Conservation (phyloP, 83 land plant species). For the Picea engelmannii region DNA sequence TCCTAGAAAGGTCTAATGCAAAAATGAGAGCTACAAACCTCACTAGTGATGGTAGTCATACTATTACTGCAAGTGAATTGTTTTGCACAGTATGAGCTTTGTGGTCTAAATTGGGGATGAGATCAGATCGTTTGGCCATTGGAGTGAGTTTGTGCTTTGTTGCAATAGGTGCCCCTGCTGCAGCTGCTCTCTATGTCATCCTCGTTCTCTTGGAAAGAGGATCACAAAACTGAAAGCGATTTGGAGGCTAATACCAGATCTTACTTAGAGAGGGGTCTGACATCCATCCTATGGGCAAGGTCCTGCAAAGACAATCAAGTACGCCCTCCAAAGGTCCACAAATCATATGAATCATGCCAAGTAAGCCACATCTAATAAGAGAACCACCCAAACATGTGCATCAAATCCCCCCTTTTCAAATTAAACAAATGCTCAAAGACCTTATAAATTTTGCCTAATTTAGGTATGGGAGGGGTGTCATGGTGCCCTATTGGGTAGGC, state of each 20-base stretch:
- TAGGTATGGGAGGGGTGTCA: too few species aligned
- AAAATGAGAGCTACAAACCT: slow-evolving; percentile 79
- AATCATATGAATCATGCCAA: too few species aligned
- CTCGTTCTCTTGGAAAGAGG: slow-evolving; percentile 80
- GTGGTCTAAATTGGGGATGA: slow-evolving; percentile 86
- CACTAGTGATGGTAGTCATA: slow-evolving; percentile 79
- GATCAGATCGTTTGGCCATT: slow-evolving; percentile 66
- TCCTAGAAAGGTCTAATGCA: slow-evolving; percentile 58
- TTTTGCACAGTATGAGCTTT: slow-evolving; percentile 81
- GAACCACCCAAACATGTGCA: too few species aligned
- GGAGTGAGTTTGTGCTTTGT: slow-evolving; percentile 70
- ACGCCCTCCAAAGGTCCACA: too few species aligned
- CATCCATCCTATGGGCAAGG: too few species aligned
- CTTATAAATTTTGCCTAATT: too few species aligned
- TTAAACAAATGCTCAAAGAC: too few species aligned
- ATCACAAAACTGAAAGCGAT: slow-evolving; percentile 42
- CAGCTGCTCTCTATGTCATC: slow-evolving; percentile 65
- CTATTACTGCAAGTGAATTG: slow-evolving; percentile 76
- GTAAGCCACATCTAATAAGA: too few species aligned
- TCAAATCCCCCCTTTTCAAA: too few species aligned
- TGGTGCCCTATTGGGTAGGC: too few species aligned
- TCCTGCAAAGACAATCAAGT: too few species aligned
- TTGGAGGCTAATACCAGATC: slow-evolving; percentile 37
- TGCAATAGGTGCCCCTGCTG: slow-evolving; percentile 66
- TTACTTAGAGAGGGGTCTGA: not conserved